Percentiles rank a stretch among this genome's conserved stretches.
phyloP scores from a whole-genome alignment of 164 flowering plant species.

The Magnolia kwangsiensis region DNA sequence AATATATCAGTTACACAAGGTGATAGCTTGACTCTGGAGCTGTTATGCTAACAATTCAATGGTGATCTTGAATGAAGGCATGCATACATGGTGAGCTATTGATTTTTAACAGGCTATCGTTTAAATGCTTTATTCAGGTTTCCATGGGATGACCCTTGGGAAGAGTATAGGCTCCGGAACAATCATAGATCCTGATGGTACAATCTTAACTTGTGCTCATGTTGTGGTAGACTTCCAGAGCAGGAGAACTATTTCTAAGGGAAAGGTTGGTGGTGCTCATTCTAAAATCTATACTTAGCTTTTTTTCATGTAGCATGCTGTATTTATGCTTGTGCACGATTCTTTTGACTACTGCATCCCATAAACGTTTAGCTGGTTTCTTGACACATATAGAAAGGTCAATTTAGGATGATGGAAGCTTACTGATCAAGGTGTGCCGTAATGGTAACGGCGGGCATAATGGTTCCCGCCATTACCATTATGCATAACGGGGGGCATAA shows the following conservation, averaged over 20 bases:
- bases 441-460: too few species aligned
- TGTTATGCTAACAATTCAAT: not conserved
- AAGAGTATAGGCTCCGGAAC: slow-evolving; percentile 83
- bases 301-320: not conserved
- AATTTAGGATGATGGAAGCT: too few species aligned
- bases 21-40: slow-evolving; percentile 12
- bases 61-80: not conserved
- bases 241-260: slow-evolving; percentile 38
- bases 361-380: too few species aligned
- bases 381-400: too few species aligned
- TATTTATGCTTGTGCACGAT: not conserved
- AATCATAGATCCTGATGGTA: slow-evolving; percentile 78
- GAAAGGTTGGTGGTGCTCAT: slow-evolving; percentile 47
- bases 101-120: too few species aligned
- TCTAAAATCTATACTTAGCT: not conserved
- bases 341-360: too few species aligned
- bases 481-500: too few species aligned
- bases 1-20: slow-evolving; percentile 73
- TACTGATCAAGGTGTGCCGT: too few species aligned
- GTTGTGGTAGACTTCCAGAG: slow-evolving; percentile 69
- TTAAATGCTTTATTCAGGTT: slow-evolving; percentile 27
- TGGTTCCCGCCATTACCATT: too few species aligned
- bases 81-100: not conserved
- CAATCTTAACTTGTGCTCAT: slow-evolving; percentile 93
- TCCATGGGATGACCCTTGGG: slow-evolving; percentile 50